Conservation (phyloP, 2,329 filamentous ascomycete species). For the Penicillium occitanis region DNA sequence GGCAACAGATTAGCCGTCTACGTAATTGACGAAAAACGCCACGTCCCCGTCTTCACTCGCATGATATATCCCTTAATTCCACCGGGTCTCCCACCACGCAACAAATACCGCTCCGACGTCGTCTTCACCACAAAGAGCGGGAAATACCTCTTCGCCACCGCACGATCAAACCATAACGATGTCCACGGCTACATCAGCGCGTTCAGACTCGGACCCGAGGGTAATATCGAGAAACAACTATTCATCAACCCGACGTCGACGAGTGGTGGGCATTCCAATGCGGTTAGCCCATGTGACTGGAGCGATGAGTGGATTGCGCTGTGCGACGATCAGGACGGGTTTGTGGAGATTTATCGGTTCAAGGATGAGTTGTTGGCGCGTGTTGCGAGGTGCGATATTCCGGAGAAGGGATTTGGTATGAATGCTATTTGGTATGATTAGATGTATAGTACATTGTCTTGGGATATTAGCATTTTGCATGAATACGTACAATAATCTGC, state of each 20-base stretch:
- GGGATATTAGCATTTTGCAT: neutral
- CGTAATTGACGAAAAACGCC: conserved; percentile 70
- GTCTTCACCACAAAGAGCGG: conserved; percentile 68
- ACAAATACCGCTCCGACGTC: conserved; percentile 81
- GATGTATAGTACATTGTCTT: neutral
- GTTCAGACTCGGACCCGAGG: conserved; percentile 68
- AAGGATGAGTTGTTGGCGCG: conserved; percentile 75
- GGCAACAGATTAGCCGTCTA: conserved; percentile 82
- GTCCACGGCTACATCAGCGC: conserved; percentile 81
- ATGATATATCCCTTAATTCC: conserved; percentile 77
- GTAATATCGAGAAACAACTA: conserved; percentile 74
- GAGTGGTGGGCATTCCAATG: conserved; percentile 84
- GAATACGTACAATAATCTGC: neutral
- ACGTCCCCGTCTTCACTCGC: conserved; percentile 75
- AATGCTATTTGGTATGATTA: conserved; percentile 94
- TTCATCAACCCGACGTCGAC: conserved; percentile 82
- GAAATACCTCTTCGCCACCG: conserved; percentile 77
- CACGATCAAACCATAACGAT: conserved; percentile 72
- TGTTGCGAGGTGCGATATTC: conserved; percentile 73
- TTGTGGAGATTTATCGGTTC: conserved; percentile 86
- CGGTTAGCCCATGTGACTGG: conserved; percentile 80
- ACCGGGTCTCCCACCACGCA: conserved; percentile 51
- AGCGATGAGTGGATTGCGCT: conserved; percentile 87
- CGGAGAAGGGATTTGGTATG: conserved; percentile 91
- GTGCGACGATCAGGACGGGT: conserved; percentile 84